Conservation (phyloP, 1,139 yeast species). For the Yamadazyma kanchanaburiensis region DNA sequence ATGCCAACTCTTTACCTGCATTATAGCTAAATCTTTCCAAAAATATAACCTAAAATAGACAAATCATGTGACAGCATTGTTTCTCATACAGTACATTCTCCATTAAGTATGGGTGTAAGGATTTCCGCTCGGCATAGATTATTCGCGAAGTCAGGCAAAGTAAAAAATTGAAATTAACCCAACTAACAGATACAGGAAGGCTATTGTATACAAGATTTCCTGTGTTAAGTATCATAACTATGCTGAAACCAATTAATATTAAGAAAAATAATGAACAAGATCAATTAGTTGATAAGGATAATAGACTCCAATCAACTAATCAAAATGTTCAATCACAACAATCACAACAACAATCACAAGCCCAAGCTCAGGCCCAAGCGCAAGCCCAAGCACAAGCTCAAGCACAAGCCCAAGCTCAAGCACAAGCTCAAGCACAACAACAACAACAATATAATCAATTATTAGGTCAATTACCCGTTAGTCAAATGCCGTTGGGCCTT, state of each 20-base stretch:
- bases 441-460: conserved; percentile 6
- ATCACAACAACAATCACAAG: conserved; percentile 3
- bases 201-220: conserved; percentile 8
- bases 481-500: background rate
- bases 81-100: too few species aligned
- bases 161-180: conserved; percentile 3
- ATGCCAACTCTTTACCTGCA: too few species aligned
- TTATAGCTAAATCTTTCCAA: background rate
- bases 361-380: too few species aligned
- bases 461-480: conserved; percentile 5
- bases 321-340: conserved; percentile 1
- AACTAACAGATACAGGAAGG: conserved; percentile 6
- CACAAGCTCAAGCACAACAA: conserved; percentile 2
- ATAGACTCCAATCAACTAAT: too few species aligned
- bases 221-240: too few species aligned
- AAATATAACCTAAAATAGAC: background rate
- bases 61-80: too few species aligned
- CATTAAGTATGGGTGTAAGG: too few species aligned
- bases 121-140: too few species aligned
- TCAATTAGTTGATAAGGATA: conserved; percentile 1
- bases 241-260: too few species aligned
- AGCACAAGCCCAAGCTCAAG: background rate
- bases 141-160: conserved; percentile 1
- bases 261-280: too few species aligned
- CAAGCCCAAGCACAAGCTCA: conserved; percentile 1